Percentiles rank a stretch among this genome's conserved stretches.
Evolutionary conservation across 805 yeast genomes (phyloP).

Genomic region (Ogataea trehaloabstinens): DNA sequence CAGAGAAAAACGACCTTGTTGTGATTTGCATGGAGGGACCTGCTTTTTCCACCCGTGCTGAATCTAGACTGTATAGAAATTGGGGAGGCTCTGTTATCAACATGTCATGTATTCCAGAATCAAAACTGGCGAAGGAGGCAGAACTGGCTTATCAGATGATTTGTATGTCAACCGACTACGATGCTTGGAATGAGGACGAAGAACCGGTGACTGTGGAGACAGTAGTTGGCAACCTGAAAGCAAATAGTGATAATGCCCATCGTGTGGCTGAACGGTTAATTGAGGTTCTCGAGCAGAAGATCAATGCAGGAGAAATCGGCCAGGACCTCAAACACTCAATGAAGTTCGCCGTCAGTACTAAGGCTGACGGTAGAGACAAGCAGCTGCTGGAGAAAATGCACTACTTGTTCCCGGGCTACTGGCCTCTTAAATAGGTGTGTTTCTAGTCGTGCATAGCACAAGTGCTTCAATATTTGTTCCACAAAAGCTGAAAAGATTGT

Average conservation of each 20-base stretch:
- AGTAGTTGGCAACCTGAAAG: slow-evolving; percentile 84
- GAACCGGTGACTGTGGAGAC: slow-evolving; percentile 99
- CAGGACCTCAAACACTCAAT: slow-evolving; percentile 69
- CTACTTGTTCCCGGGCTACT: slow-evolving; percentile 87
- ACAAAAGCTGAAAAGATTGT: too few relatives aligned
- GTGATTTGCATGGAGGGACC: slow-evolving; percentile 99
- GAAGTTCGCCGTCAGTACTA: slow-evolving; percentile 80
- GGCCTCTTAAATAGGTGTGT: slow-evolving; percentile 49
- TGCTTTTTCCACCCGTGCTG: slow-evolving; percentile 95
- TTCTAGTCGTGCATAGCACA: background rate
- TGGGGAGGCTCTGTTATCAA: slow-evolving; percentile 96
- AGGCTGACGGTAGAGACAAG: slow-evolving; percentile 66
- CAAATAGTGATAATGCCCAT: slow-evolving; percentile 86
- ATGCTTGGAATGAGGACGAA: slow-evolving; percentile 94
- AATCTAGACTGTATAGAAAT: slow-evolving; percentile 76
- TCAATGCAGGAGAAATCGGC: slow-evolving; percentile 62
- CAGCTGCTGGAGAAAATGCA: slow-evolving; percentile 78
- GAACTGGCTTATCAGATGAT: slow-evolving; percentile 97
- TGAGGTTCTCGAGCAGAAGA: slow-evolving; percentile 59
- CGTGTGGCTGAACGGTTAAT: slow-evolving; percentile 68
- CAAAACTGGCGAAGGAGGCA: slow-evolving; percentile 95
- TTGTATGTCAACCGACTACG: slow-evolving; percentile 98
- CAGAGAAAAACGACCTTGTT: slow-evolving; percentile 70
- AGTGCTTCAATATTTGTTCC: background rate
- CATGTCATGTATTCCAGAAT: slow-evolving; percentile 97